Percentiles rank a stretch among this genome's conserved stretches.
phyloP scores from a whole-genome alignment of 208 protist species.

The Wallacemonas sp. region DNA sequence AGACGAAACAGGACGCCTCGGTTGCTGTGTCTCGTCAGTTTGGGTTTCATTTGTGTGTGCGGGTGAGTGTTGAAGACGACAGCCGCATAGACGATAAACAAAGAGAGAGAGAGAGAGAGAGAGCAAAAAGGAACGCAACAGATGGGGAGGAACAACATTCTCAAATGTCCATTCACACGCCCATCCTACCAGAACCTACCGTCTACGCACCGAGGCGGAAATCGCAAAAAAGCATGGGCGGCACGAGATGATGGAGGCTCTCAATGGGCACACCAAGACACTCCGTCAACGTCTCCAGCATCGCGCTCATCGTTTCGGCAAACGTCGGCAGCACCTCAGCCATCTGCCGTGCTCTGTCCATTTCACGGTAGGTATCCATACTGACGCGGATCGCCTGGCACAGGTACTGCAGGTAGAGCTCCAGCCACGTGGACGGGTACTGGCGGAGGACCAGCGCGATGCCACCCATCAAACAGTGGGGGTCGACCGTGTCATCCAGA shows the following conservation, averaged over 20 bases:
- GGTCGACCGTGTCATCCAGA: constrained; percentile 73
- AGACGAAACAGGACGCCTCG: too few relatives aligned
- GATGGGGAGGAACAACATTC: too few relatives aligned
- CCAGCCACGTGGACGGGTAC: constrained; percentile 84
- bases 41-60: too few relatives aligned
- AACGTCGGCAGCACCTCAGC: constrained; percentile 39
- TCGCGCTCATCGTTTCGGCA: constrained; percentile 36
- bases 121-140: too few relatives aligned
- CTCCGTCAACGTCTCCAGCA: constrained; percentile 26
- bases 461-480: constrained; percentile 85
- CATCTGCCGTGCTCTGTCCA: constrained; percentile 3
- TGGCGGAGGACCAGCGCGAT: constrained; percentile 93
- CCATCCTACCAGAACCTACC: too few relatives aligned
- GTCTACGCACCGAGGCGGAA: constrained; percentile 5
- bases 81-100: too few relatives aligned
- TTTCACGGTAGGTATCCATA: constrained; percentile 24
- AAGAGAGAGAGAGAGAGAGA: too few relatives aligned
- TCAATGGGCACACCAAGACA: constrained; percentile 20
- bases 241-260: constrained; percentile 19
- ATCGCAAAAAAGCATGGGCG: background rate
- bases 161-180: too few relatives aligned
- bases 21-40: too few relatives aligned
- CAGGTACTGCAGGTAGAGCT: constrained; percentile 83
- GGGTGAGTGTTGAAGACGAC: too few relatives aligned
- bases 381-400: constrained; percentile 74